Evolutionary conservation across 2,329 filamentous ascomycete species (phyloP), one percentile per base, ranked within the genome.

Genomic region (Alternaria brassicae): DNA sequence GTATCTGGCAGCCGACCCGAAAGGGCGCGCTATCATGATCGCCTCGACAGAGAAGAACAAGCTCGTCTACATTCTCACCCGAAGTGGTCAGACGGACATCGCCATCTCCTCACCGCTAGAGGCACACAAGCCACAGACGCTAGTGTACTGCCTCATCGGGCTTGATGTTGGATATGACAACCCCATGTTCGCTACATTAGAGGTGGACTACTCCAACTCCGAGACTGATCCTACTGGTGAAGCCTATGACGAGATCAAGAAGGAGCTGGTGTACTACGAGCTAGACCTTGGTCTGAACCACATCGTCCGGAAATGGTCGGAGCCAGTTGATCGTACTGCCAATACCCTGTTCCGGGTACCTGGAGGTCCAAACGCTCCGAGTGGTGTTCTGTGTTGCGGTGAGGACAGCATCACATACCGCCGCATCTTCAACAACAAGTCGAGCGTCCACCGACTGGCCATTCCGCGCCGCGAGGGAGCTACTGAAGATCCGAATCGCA

Each of bases 1-100:
- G 78, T 99, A 97, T 74, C 86, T 99, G 27, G 95, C 94, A 6
- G 92, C 92, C 52, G 95, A 99, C 73, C 95, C 95, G 27, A 97
- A 97, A 79, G 95, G 95, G 56, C 88, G 95, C 81, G 96, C 96
- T 55, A 97, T 94, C 75, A 85, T 99, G 75, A 91, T 98, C 62
- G 93, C 95, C 9, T 94, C 93, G 5, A 86, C 94, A 55, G 96
- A 99, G 81, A 99, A 99, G 86, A 99, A 98, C 82, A 99, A 99
- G 82, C 90, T 99, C 56, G 95, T 99, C 68, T 99, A 99, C 80
- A 94, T 99, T 72, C 85, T 99, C 68, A 98, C 98, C 79, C 90
- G 96, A 66, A 96, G 97, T 80, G 87, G 93, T 3, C 92, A 98
- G 79, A 93, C 93, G 17, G 92, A 97, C 78, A 87, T 99, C 71